Evolutionary conservation across 371 early-diverging fungal genomes (phyloP).

Genomic region (Actinomortierella ambigua): DNA sequence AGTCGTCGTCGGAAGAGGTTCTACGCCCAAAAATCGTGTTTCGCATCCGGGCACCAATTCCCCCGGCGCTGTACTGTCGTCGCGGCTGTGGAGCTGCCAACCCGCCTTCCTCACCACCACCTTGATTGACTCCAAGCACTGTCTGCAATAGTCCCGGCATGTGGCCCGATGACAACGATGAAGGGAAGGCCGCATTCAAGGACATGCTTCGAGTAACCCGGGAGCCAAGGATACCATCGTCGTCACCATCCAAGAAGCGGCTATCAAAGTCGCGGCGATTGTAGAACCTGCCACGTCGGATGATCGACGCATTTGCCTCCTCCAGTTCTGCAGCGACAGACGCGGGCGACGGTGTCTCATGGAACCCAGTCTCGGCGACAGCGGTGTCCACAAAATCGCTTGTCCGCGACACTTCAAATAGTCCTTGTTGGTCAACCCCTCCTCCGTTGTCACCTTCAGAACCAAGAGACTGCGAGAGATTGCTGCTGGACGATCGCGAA

Average conservation of each 20-base stretch:
- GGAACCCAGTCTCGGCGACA: conserved; percentile 29
- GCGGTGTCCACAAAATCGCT: conserved; percentile 27
- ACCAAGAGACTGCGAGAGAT: no score
- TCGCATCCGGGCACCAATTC: not conserved
- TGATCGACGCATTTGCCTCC: no score
- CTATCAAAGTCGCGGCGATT: conserved; percentile 41
- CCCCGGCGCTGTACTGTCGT: not conserved
- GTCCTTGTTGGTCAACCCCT: conserved; percentile 1
- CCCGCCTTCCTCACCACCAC: not conserved
- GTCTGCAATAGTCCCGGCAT: not conserved
- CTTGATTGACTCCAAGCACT: not conserved
- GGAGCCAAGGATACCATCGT: conserved; percentile 5
- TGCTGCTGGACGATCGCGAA: no score
- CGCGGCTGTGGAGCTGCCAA: not conserved
- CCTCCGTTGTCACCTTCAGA: no score
- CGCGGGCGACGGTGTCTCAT: conserved; percentile 9
- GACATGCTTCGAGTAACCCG: not conserved
- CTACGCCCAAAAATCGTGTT: conserved; percentile 2
- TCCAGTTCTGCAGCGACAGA: no score
- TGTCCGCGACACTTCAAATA: conserved; percentile 15
- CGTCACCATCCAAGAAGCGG: conserved; percentile 23
- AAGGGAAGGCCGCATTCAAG: no score
- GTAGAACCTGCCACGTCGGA: conserved; percentile 28
- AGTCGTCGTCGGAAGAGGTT: conserved; percentile 1
- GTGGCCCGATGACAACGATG: not conserved